phyloP scores from a whole-genome alignment of 352 stramenopile genomes.

The Pythium vanterpoolii region DNA sequence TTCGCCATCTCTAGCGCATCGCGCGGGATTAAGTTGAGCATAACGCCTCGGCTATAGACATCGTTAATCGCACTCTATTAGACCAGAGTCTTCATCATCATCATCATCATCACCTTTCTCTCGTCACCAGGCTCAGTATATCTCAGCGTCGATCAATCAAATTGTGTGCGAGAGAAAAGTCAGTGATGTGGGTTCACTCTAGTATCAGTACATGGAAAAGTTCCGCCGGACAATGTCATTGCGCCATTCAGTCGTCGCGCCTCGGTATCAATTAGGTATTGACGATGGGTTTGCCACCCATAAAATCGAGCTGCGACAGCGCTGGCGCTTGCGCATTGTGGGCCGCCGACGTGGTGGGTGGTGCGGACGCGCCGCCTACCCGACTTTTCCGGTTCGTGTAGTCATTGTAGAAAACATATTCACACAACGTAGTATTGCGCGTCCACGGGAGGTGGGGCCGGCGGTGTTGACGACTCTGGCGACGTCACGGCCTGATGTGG shows the following conservation, averaged over 20 bases:
- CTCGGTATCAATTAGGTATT: conserved; percentile 6
- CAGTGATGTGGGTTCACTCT: too few species aligned
- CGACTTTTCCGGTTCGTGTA: neutral
- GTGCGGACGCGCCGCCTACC: neutral
- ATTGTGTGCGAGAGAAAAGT: too few species aligned
- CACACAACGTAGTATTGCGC: neutral
- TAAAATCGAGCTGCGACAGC: neutral
- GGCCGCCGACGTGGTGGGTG: neutral
- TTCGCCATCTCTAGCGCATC: neutral
- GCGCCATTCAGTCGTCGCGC: conserved; percentile 3
- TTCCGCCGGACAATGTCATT: conserved; percentile 5
- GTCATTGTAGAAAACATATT: neutral
- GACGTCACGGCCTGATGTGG: neutral
- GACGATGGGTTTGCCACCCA: conserved; percentile 7
- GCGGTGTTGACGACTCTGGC: neutral
- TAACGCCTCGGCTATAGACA: neutral
- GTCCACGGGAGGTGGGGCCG: neutral
- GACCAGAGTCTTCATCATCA: too few species aligned
- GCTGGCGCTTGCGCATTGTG: neutral
- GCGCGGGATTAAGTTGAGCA: neutral
- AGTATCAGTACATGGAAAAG: too few species aligned
- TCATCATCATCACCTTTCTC: too few species aligned
- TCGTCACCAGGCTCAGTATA: too few species aligned
- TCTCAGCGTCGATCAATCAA: too few species aligned
- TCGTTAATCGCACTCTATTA: conserved; percentile 8